Evolutionary conservation across 768 basidiomycete species (phyloP), one percentile per base, ranked within the genome.

Genomic region (Lactarius quietus): DNA sequence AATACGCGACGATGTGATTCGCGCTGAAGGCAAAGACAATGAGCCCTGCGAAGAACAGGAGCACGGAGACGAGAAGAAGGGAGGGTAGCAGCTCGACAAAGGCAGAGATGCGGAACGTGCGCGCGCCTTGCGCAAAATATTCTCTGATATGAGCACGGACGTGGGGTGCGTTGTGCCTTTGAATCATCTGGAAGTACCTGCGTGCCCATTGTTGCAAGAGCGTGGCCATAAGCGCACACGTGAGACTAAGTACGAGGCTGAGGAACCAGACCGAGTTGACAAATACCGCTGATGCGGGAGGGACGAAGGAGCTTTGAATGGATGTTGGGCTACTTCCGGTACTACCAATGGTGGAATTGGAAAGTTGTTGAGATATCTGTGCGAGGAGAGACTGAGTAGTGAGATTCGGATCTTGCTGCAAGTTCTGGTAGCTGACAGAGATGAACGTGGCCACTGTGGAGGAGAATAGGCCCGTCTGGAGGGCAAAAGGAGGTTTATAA

Each of bases 141-240:
- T 45, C 43, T n/a, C 10, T 20, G 3, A 45, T 45, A 23, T 45
- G 43, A n/a, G 43, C 45, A 23, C 12, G 45, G 45, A 48, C 5
- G 6, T 48, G 45, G 6, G 45, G 45, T 48, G 45, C 23, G 23
- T 48, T 26, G 2, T 9, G 48, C 29, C 48, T n/a, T n/a, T n/a
- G 65, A 29, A 61, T 39, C 28, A 41, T 28, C 18, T 56, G 39
- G 28, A 66, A 23, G n/a, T 66, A 66, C 2, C 31, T 57, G 28
- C 55, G 56, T 7, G 61, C 51, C 65, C 56, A 66, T 48, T 66
- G 64, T 57, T 61, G 64, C 5, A 65, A 45, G 9, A 60, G 54
- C n/a, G 59, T 65, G 38, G 64, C 59, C 6, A 38, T 17, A 17
- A 64, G 58, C 23, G 53, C 63, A 31, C 63, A 59, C 3, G 52